Percentiles rank a stretch among this genome's conserved stretches.
These are phyloP conservation scores for Perkinsus chesapeaki DNA, from an alignment of 169 alveolate species.

Conservation along the genomic window DNA sequence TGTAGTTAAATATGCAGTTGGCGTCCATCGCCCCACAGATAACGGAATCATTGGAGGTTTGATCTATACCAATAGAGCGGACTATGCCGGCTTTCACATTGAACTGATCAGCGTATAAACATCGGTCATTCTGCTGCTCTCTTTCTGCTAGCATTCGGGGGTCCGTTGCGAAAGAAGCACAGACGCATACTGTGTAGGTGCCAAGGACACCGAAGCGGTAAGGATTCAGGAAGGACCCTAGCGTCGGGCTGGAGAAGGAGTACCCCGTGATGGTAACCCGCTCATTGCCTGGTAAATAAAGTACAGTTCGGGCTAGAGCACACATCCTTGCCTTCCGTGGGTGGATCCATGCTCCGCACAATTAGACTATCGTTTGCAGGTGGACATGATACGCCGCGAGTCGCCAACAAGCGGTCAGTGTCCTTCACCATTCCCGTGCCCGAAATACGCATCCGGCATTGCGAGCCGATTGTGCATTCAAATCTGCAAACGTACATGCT, in stretches of 20 bases:
- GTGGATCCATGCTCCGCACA: background rate
- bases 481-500: background rate
- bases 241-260: background rate
- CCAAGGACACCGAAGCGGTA: background rate
- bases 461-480: background rate
- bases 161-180: background rate
- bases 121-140: background rate
- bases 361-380: background rate
- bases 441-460: background rate
- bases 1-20: background rate
- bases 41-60: background rate
- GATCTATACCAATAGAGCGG: background rate
- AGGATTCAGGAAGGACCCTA: background rate
- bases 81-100: background rate
- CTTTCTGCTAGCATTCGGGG: background rate
- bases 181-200: background rate
- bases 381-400: background rate
- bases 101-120: background rate
- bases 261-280: background rate
- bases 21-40: background rate
- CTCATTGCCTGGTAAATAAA: background rate
- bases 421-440: background rate
- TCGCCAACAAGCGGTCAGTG: background rate
- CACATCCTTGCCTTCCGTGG: background rate
- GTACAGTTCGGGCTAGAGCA: background rate